These are phyloP conservation scores for Dothidotthia symphoricarpi DNA, from an alignment of 2,329 filamentous ascomycete species.

Conservation along the genomic window DNA sequence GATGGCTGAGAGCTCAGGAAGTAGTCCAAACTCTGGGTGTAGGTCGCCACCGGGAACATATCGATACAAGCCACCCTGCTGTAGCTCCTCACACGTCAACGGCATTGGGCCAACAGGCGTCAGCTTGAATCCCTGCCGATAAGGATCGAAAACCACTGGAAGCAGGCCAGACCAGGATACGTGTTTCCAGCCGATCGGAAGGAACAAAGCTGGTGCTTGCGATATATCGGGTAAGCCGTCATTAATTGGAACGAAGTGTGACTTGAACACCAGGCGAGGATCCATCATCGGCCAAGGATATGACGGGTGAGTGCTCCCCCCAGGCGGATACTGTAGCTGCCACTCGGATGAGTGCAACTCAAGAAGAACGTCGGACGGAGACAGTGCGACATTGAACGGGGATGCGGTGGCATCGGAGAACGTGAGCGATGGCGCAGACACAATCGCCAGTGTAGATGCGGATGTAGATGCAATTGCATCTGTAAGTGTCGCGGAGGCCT, in stretches of 20 bases:
- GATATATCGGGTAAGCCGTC: slow-evolving; percentile 16
- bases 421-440: too few relatives aligned
- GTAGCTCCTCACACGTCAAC: slow-evolving; percentile 18
- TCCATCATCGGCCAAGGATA: slow-evolving; percentile 19
- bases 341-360: slow-evolving; percentile 6
- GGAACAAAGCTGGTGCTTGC: neutral
- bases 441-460: too few relatives aligned
- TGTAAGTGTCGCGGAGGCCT: too few relatives aligned
- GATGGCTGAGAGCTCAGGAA: slow-evolving; percentile 6
- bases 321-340: slow-evolving; percentile 18
- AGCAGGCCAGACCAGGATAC: slow-evolving; percentile 15
- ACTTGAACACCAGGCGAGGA: slow-evolving; percentile 13
- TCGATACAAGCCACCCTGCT: slow-evolving; percentile 13
- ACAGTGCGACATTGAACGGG: slow-evolving; percentile 1
- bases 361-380: slow-evolving; percentile 7
- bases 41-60: slow-evolving; percentile 17
- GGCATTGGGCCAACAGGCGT: slow-evolving; percentile 20
- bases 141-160: slow-evolving; percentile 18
- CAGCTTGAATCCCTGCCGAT: slow-evolving; percentile 20
- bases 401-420: neutral
- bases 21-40: slow-evolving; percentile 14
- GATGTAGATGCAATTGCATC: too few relatives aligned
- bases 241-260: slow-evolving; percentile 9
- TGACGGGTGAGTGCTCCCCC: slow-evolving; percentile 17
- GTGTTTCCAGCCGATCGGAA: slow-evolving; percentile 18